Evolutionary conservation across 2,329 filamentous ascomycete genomes (phyloP), one percentile per base, ranked within the genome.

Genomic region (Paracorniculantispora psalliotae): DNA sequence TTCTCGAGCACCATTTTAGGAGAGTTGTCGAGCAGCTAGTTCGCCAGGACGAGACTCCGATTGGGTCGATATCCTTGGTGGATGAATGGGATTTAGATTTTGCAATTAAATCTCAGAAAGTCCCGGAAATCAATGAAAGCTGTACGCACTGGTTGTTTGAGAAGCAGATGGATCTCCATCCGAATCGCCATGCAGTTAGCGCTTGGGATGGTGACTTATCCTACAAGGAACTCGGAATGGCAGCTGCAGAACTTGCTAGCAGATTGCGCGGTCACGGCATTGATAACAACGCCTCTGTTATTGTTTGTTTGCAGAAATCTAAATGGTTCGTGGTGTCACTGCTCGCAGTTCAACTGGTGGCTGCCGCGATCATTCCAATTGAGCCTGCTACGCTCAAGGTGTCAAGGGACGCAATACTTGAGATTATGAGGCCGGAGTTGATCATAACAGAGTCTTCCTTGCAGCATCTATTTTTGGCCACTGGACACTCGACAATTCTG

Each of bases 191-290:
- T 37, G 58, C 58, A 15, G 17, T 60, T 2, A 37, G 37, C n/a
- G 58, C 51, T 0, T 60, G 58, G 58, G 58, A 60, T 19, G 43
- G 44, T 7, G 44, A 48, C 10, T 26, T 60, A 25, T 56, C 51
- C n/a, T 60, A 55, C 28, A 41, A n/a, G 15, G 37, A 60, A 26
- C 51, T 60, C 17, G 28, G 53, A 9, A 37, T 46, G 39, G 52
- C 52, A 6, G 35, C 48, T 21, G 44, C 41, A 35, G 41, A 41
- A 6, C 28, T 52, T 23, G 39, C 48, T 19, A 51, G 48, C 9
- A 37, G 48, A 12, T 19, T 51, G 3, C 48, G 48, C 8, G 13
- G 28, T 19, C 25, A 59, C 5, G 26, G 46, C 13, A 26, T 54
- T 17, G 28, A 19, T 9, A n/a, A 25, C 7, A 23, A 48, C 15